Base-by-base conservation (phyloP, 257 asterid species). In the Ehretia macrophylla region DNA sequence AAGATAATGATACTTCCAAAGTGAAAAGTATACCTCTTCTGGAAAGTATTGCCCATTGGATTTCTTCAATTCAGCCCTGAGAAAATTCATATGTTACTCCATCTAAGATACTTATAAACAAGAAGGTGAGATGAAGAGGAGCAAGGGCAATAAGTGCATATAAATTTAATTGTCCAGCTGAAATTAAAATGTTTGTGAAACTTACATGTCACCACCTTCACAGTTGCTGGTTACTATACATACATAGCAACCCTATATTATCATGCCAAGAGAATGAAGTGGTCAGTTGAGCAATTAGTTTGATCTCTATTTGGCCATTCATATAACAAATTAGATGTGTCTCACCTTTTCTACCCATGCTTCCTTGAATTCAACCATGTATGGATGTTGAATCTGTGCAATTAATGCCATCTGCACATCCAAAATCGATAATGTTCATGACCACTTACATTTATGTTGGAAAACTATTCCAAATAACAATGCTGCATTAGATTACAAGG, bases 261-360 rank as follows among this genome's bases (percentile, higher is more conserved):
- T 10, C 52, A 55, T 47, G 27, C 45, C 32, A 48, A 14, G 20
- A 27, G 37, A 8, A 21, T 17, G 18, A 17, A 55, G 13, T 20
- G 44, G 11, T 19, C 8, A 38, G 21, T n/a, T n/a, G n/a, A n/a
- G 38, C 27, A 55, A 32, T 42, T 12, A 12, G 35, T 11, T 19
- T 19, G 58, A 55, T 0, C 2, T 23, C 48, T 11, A 14, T 13
- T 8, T 42, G 17, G 11, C 12, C 16, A 11, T 10, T n/a, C 10
- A 11, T 16, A 13, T 14, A 42, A 38, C 18, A 60, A 67, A n/a
- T 32, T 49, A 58, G 1, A 37, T 67, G 44, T 8, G 21, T 65
- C 75, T 75, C 63, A 92, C 99, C 99, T 93, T 93, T 79, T 93
- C 99, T 37, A 93, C 99, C 99, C 99, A 93, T 51, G 99, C 99